A percentile compares a stretch with the other conserved stretches of the same genome.
Evolutionary conservation across 1,284 basidiomycete species (phyloP).

Genomic region (Irpex sp.): DNA sequence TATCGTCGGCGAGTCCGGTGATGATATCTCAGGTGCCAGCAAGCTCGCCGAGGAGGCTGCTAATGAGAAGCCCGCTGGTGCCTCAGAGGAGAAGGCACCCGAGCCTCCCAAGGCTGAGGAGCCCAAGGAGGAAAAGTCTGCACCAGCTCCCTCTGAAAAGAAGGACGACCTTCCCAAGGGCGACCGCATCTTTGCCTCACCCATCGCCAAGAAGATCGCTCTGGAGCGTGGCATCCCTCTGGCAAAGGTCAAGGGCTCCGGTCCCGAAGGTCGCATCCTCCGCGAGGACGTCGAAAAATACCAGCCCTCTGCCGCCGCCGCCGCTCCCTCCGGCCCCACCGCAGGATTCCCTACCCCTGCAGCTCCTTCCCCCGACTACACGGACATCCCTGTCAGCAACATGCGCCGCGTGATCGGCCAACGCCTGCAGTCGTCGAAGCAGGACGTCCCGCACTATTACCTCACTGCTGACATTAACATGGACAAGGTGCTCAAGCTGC

Average conservation of each 20-base stretch:
- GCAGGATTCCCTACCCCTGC: conserved; percentile 37
- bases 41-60: conserved; percentile 70
- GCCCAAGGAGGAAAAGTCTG: conserved; percentile 28
- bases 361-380: conserved; percentile 65
- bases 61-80: conserved; percentile 33
- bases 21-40: conserved; percentile 83
- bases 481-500: conserved; percentile 93
- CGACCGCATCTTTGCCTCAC: conserved; percentile 89
- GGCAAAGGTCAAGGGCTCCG: conserved; percentile 88
- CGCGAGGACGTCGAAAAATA: conserved; percentile 94
- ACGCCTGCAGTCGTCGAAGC: conserved; percentile 91
- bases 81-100: conserved; percentile 34
- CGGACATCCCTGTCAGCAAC: conserved; percentile 88
- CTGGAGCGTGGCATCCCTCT: conserved; percentile 94
- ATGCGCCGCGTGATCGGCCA: conserved; percentile 94
- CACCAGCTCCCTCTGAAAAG: conserved; percentile 17
- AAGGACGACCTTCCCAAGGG: conserved; percentile 50
- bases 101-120: conserved; percentile 38
- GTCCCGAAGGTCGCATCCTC: conserved; percentile 91
- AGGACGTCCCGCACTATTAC: conserved; percentile 97
- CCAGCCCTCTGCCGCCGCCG: conserved; percentile 51
- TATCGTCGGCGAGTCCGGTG: conserved; percentile 90
- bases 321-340: conserved; percentile 37
- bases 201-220: conserved; percentile 95
- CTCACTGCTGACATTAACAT: conserved; percentile 94